A percentile compares a stretch with the other conserved stretches of the same genome.
Evolutionary conservation across 176 grass and related monocot genomes (phyloP).

Genomic region (Avena atlantica): DNA sequence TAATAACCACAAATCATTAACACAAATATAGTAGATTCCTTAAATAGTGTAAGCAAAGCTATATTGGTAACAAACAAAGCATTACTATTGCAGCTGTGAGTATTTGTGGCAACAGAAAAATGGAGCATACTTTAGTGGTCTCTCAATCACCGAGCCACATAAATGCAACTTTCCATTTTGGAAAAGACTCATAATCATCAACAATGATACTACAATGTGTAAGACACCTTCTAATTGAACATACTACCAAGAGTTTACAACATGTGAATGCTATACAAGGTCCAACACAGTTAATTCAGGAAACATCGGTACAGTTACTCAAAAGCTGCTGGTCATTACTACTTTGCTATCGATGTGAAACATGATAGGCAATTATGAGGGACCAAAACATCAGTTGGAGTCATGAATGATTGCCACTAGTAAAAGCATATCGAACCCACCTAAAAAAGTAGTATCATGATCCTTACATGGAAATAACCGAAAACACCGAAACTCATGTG

Average conservation of each 20-base stretch:
- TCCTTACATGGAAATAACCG: slow-evolving; percentile 44
- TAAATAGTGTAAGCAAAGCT: not conserved
- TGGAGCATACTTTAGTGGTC: not conserved
- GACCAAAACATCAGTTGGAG: slow-evolving; percentile 17
- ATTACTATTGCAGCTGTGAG: slow-evolving; percentile 3
- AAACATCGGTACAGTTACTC: not conserved
- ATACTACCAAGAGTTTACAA: no score
- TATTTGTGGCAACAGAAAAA: not conserved
- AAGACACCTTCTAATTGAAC: not conserved
- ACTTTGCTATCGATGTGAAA: slow-evolving; percentile 14
- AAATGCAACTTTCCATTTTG: slow-evolving; percentile 8
- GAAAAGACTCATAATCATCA: slow-evolving; percentile 1
- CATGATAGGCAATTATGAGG: slow-evolving; percentile 14
- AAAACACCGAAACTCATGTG: slow-evolving; percentile 29
- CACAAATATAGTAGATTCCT: not conserved
- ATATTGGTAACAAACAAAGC: not conserved
- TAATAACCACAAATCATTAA: not conserved
- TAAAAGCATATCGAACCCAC: slow-evolving; percentile 5
- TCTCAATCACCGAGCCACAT: not conserved
- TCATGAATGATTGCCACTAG: slow-evolving; percentile 44
- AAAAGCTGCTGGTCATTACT: not conserved
- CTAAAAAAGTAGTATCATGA: slow-evolving; percentile 34
- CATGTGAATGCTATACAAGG: not conserved
- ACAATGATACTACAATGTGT: not conserved
- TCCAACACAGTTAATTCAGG: not conserved